These are phyloP conservation scores for Neurospora crassa DNA, from an alignment of 2,329 filamentous ascomycete species.

Conservation along the genomic window DNA sequence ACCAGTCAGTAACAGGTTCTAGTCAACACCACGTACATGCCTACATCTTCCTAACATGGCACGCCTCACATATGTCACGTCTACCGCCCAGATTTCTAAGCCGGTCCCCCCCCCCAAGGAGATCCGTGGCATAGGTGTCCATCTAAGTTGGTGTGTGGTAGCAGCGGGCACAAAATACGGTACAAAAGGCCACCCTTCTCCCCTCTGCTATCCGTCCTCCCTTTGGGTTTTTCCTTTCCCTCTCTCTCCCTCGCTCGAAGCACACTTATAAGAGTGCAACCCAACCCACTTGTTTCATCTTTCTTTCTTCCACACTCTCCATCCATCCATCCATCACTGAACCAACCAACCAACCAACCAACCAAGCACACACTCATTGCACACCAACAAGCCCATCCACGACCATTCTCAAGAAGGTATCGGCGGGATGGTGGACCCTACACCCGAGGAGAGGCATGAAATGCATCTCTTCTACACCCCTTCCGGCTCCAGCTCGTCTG, in stretches of 20 bases:
- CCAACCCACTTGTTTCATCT: too few relatives aligned
- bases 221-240: too few relatives aligned
- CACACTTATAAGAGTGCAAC: too few relatives aligned
- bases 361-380: too few relatives aligned
- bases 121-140: background rate
- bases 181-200: background rate
- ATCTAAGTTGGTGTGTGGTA: background rate
- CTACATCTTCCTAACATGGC: background rate
- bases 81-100: background rate
- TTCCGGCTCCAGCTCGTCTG: too few relatives aligned
- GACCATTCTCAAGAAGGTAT: too few relatives aligned
- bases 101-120: background rate
- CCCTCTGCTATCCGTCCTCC: too few relatives aligned
- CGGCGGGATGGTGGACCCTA: background rate
- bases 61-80: background rate
- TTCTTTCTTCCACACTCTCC: too few relatives aligned
- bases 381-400: too few relatives aligned
- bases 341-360: too few relatives aligned
- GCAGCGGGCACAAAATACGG: background rate
- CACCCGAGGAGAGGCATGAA: background rate
- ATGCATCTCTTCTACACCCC: background rate
- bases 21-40: too few relatives aligned
- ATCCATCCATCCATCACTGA: background rate
- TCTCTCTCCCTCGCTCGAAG: too few relatives aligned
- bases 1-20: background rate